phyloP scores from a whole-genome alignment of 106 monocot species.

The Dendrobium chrysotoxum region DNA sequence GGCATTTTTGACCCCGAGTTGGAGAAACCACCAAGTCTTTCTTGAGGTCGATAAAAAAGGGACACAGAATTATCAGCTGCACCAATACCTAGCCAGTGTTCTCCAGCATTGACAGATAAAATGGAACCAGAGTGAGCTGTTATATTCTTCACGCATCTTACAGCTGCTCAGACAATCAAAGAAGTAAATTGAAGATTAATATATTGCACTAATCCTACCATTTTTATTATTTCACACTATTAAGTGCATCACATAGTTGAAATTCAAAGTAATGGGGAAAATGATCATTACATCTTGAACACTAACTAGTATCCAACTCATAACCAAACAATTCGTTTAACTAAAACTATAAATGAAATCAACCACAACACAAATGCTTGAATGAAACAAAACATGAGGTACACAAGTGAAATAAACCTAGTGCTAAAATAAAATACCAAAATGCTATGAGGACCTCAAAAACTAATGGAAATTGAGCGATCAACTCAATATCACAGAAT shows the following conservation, averaged over 20 bases:
- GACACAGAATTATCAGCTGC: conserved; percentile 99
- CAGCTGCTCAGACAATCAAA: conserved; percentile 35
- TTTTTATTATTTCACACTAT: not conserved
- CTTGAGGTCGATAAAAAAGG: conserved; percentile 92
- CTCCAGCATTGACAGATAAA: conserved; percentile 85
- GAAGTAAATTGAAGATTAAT: conserved; percentile 1
- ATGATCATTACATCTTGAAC: not conserved
- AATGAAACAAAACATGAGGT: too few relatives aligned
- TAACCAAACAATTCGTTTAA: too few relatives aligned
- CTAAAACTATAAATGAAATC: too few relatives aligned
- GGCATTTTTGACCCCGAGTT: conserved; percentile 69
- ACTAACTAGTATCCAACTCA: too few relatives aligned
- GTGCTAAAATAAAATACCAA: too few relatives aligned
- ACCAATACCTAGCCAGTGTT: conserved; percentile 97
- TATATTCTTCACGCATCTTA: conserved; percentile 83
- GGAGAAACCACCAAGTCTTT: conserved; percentile 86
- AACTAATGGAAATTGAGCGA: too few relatives aligned
- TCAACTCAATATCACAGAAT: too few relatives aligned
- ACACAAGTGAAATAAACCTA: too few relatives aligned
- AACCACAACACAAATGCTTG: too few relatives aligned
- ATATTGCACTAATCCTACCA: not conserved
- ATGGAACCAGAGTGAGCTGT: conserved; percentile 76
- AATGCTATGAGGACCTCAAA: too few relatives aligned
- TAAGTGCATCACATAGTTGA: not conserved
- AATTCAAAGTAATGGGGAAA: not conserved